These are phyloP conservation scores for Rugonectria rugulosa DNA, from an alignment of 2,329 filamentous ascomycete species.

Conservation along the genomic window DNA sequence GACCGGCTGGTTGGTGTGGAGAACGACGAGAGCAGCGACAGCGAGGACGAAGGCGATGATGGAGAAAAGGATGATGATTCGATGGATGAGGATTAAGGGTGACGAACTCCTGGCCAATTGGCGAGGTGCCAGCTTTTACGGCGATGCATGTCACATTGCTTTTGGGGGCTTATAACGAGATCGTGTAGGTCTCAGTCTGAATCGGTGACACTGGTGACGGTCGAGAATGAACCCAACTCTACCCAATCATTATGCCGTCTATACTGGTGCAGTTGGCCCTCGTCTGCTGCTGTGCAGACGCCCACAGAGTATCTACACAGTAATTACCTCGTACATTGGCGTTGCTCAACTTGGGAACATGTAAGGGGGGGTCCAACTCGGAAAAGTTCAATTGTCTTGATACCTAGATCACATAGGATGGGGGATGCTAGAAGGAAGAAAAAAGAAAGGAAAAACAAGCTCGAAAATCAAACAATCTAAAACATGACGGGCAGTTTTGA, in stretches of 20 bases:
- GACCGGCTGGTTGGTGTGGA: constrained; percentile 82
- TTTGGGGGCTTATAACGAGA: neutral
- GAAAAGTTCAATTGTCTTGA: neutral
- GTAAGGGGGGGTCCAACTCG: neutral
- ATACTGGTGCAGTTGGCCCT: constrained; percentile 3
- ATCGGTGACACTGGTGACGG: constrained; percentile 1
- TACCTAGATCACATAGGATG: neutral
- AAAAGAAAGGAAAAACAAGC: constrained; percentile 4
- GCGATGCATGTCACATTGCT: neutral
- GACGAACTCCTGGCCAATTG: constrained; percentile 12
- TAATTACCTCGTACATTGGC: too few species aligned
- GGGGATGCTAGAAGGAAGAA: constrained; percentile 21
- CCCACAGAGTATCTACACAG: too few species aligned
- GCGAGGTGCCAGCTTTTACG: constrained; percentile 9
- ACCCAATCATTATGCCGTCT: neutral
- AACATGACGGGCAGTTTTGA: constrained; percentile 25
- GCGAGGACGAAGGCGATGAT: constrained; percentile 63
- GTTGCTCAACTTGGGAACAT: constrained; percentile 4
- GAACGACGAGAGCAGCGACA: constrained; percentile 72
- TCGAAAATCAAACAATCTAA: constrained; percentile 30
- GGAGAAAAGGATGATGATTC: constrained; percentile 59
- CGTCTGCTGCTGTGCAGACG: constrained; percentile 2
- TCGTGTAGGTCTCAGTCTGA: constrained; percentile 13
- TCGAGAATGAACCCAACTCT: neutral
- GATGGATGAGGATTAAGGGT: constrained; percentile 63